Evolutionary conservation across 441 rosid species (phyloP).

Genomic region (Populus hybrid): DNA sequence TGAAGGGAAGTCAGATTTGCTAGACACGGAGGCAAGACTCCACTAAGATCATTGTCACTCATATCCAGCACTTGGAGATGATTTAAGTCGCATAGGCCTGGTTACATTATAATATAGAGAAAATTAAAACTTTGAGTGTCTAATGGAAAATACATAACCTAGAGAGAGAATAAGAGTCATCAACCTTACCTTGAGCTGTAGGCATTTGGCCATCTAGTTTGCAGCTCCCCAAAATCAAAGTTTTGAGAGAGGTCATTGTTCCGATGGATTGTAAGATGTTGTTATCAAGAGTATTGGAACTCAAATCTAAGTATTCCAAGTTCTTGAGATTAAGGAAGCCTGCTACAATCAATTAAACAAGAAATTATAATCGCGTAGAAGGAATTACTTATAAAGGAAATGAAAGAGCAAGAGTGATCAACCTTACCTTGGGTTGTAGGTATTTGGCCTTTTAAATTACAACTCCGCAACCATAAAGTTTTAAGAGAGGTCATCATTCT

Average conservation of each 20-base stretch:
- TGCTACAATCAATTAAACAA: too few species aligned
- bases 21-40: slow-evolving; percentile 11
- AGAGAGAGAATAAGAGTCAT: neutral
- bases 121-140: too few species aligned
- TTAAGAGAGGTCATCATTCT: neutral
- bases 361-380: too few species aligned
- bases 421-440: neutral
- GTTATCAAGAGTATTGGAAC: neutral
- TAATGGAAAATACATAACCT: too few species aligned
- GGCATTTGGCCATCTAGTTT: neutral
- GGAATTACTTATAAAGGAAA: too few species aligned
- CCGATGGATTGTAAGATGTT: neutral
- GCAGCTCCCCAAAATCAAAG: neutral
- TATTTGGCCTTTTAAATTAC: neutral
- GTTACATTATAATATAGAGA: too few species aligned
- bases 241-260: neutral
- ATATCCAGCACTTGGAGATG: neutral
- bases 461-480: neutral
- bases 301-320: neutral
- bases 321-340: neutral
- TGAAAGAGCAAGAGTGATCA: neutral
- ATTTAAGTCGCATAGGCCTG: slow-evolving; percentile 16
- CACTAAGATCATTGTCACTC: neutral
- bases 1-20: slow-evolving; percentile 22
- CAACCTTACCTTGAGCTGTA: neutral